These are phyloP conservation scores for Albugo candida DNA, from an alignment of 352 stramenopile species.

Conservation along the genomic window DNA sequence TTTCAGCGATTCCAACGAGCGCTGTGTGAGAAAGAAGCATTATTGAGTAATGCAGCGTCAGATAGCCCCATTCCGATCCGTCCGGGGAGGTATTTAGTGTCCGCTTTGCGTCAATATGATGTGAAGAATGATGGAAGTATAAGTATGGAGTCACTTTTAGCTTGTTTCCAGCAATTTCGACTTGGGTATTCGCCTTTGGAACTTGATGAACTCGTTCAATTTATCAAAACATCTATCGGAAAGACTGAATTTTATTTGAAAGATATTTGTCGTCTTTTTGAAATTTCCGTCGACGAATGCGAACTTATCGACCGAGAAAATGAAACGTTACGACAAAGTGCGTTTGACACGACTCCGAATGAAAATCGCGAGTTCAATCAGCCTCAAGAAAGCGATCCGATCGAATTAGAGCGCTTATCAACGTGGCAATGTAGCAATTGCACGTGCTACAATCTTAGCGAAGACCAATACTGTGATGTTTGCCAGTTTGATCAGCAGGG, in stretches of 20 bases:
- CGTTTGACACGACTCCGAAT: conserved; percentile 15
- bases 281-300: too few relatives aligned
- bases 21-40: conserved; percentile 20
- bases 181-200: conserved; percentile 68
- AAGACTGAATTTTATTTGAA: conserved; percentile 12
- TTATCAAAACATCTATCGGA: conserved; percentile 29
- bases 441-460: conserved; percentile 70
- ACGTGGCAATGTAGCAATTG: conserved; percentile 72
- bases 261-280: too few relatives aligned
- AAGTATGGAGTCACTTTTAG: conserved; percentile 40
- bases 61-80: conserved; percentile 23
- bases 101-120: conserved; percentile 56
- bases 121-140: conserved; percentile 69
- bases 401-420: background rate
- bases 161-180: conserved; percentile 75
- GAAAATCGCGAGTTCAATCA: conserved; percentile 9
- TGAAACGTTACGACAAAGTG: conserved; percentile 43
- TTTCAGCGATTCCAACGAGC: conserved; percentile 75
- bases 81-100: conserved; percentile 37
- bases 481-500: conserved; percentile 69
- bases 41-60: conserved; percentile 28
- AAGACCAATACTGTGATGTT: conserved; percentile 51
- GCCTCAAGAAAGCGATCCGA: conserved; percentile 9
- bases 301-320: conserved; percentile 13
- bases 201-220: conserved; percentile 55